Conservation (phyloP, 352 stramenopile genomes). For the Globisporangium paroecandrum region DNA sequence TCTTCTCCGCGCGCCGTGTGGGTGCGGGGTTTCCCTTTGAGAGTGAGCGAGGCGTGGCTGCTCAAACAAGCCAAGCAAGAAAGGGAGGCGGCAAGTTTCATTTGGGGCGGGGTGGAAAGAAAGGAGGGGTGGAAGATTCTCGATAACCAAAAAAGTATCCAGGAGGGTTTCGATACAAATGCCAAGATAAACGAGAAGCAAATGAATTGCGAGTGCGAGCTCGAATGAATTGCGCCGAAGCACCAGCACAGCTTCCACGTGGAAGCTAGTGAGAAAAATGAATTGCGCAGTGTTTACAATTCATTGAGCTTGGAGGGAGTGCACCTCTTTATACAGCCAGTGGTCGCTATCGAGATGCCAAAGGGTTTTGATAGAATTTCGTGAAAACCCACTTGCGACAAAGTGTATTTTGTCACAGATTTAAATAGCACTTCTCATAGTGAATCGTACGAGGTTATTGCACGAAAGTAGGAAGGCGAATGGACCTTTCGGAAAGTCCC, state of each 20-base stretch:
- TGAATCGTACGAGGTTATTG: too few species aligned
- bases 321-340: too few species aligned
- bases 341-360: too few species aligned
- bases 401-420: too few species aligned
- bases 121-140: not conserved
- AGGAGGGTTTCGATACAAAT: not conserved
- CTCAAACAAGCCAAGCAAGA: not conserved
- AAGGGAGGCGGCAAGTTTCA: not conserved
- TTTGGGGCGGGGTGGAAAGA: not conserved
- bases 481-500: too few species aligned
- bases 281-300: not conserved
- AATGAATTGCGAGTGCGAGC: not conserved
- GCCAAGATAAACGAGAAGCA: not conserved
- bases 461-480: too few species aligned
- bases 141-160: not conserved
- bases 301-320: too few species aligned
- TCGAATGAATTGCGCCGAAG: not conserved
- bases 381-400: too few species aligned
- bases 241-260: not conserved
- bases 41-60: not conserved
- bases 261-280: not conserved
- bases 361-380: too few species aligned
- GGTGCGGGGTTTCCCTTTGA: constrained; percentile 10
- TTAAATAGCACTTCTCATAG: too few species aligned
- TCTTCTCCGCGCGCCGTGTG: not conserved